Percentiles rank a stretch among this genome's conserved stretches.
Evolutionary conservation across 768 basidiomycete species (phyloP).

Genomic region (Dioszegia hungarica): DNA sequence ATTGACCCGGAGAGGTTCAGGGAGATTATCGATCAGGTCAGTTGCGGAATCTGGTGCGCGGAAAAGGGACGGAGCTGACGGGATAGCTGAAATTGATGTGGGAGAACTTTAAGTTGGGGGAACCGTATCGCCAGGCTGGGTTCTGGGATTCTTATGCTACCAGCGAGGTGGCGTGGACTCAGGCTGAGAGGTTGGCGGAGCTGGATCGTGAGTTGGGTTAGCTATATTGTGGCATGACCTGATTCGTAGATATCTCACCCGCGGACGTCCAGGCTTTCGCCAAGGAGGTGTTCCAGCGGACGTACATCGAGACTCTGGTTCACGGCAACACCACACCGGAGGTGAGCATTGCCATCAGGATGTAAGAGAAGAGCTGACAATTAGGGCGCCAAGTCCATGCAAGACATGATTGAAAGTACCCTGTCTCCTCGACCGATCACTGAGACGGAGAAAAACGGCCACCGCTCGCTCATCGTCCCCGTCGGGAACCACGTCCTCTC

Average conservation of each 20-base stretch:
- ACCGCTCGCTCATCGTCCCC: conserved; percentile 62
- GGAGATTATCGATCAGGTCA: conserved; percentile 78
- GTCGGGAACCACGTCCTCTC: conserved; percentile 62
- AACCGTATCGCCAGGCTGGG: conserved; percentile 70
- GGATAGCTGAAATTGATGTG: conserved; percentile 59
- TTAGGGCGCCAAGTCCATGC: conserved; percentile 72
- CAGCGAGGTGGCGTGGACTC: conserved; percentile 66
- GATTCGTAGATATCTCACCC: conserved; percentile 60
- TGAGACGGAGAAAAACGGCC: conserved; percentile 55
- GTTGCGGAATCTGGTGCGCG: conserved; percentile 13
- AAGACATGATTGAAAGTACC: conserved; percentile 65
- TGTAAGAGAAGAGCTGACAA: background rate
- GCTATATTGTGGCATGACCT: background rate
- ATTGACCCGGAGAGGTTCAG: conserved; percentile 68
- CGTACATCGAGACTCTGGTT: conserved; percentile 68
- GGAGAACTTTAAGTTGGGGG: conserved; percentile 80
- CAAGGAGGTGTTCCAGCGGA: conserved; percentile 58
- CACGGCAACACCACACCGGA: conserved; percentile 80
- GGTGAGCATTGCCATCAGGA: conserved; percentile 52
- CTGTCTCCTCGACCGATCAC: conserved; percentile 59
- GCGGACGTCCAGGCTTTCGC: conserved; percentile 67
- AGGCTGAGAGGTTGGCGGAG: conserved; percentile 69
- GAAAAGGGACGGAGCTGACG: conserved; percentile 1
- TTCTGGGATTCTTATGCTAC: conserved; percentile 66
- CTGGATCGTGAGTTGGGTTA: conserved; percentile 59